Conservation (phyloP, 768 basidiomycete genomes). For the Suillus ampliporus region DNA sequence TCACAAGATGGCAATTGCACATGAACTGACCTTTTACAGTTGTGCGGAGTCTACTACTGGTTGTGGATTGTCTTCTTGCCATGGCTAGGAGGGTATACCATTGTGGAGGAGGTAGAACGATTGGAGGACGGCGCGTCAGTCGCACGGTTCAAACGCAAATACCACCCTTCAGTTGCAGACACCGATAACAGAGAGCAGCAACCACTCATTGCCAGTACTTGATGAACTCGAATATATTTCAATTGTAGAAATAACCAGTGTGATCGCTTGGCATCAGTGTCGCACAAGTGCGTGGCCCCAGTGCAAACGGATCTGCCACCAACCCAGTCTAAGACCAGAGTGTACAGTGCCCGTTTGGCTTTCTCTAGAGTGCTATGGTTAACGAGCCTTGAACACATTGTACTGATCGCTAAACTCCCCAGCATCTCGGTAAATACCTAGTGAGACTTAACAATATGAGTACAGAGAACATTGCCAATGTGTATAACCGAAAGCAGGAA, state of each 20-base stretch:
- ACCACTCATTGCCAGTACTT: background rate
- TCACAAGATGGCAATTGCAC: too few relatives aligned
- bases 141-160: conserved; percentile 36
- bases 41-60: conserved; percentile 35
- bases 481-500: background rate
- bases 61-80: conserved; percentile 53
- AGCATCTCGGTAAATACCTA: background rate
- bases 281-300: background rate
- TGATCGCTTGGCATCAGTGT: background rate
- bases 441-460: background rate
- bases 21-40: conserved; percentile 11
- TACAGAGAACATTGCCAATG: background rate
- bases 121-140: conserved; percentile 42
- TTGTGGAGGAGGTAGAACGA: conserved; percentile 53
- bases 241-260: background rate
- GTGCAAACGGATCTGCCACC: background rate
- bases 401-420: background rate
- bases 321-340: background rate
- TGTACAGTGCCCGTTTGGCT: too few relatives aligned
- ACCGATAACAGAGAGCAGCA: background rate
- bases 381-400: background rate
- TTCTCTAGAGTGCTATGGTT: too few relatives aligned
- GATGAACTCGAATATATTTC: background rate
- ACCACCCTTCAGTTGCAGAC: background rate
- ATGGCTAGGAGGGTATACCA: conserved; percentile 48